These are phyloP conservation scores for Verruconis gallopava DNA, from an alignment of 2,329 filamentous ascomycete genomes.

Conservation along the genomic window DNA sequence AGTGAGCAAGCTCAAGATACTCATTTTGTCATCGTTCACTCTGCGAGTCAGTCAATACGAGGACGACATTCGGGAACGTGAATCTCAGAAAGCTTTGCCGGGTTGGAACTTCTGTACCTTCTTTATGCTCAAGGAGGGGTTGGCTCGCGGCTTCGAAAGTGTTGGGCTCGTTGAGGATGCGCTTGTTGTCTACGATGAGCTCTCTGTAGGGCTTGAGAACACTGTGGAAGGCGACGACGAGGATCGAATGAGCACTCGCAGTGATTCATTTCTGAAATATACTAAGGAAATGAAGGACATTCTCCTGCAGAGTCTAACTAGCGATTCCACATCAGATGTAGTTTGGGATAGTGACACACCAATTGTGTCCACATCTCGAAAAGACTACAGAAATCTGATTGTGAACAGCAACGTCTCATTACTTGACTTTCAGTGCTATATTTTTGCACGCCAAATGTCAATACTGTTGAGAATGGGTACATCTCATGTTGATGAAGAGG, in stretches of 20 bases:
- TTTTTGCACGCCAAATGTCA: conserved; percentile 79
- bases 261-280: conserved; percentile 56
- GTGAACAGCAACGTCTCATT: conserved; percentile 88
- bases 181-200: conserved; percentile 85
- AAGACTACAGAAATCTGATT: conserved; percentile 83
- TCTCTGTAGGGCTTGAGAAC: conserved; percentile 73
- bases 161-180: conserved; percentile 94
- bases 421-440: conserved; percentile 89
- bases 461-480: conserved; percentile 76
- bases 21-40: conserved; percentile 85
- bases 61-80: conserved; percentile 90
- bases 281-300: conserved; percentile 51
- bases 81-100: conserved; percentile 70
- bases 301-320: background rate
- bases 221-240: conserved; percentile 62
- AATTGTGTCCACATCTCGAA: conserved; percentile 35
- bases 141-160: conserved; percentile 89
- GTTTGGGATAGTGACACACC: conserved; percentile 10
- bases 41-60: conserved; percentile 86
- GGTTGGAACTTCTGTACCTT: conserved; percentile 99
- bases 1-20: conserved; percentile 70
- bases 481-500: conserved; percentile 25
- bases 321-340: background rate
- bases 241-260: conserved; percentile 50
- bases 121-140: conserved; percentile 90